Conservation (phyloP, 73 alveolate genomes). For the Diophrys appendiculata region DNA sequence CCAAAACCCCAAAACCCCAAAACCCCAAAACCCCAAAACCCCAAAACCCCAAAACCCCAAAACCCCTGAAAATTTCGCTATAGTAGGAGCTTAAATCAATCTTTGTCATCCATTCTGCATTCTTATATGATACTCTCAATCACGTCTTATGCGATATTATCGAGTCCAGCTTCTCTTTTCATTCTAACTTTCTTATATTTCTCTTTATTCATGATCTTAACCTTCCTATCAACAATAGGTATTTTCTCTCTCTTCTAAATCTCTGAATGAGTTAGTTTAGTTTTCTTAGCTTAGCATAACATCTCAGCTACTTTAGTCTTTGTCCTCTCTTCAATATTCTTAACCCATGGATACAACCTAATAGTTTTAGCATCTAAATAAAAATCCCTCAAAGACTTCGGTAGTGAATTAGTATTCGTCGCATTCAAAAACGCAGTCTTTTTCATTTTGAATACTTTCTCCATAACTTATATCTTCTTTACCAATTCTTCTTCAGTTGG, state of each 20-base stretch:
- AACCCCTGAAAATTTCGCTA: too few relatives aligned
- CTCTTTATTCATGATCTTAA: not conserved
- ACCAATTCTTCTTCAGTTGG: conserved; percentile 48
- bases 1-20: too few relatives aligned
- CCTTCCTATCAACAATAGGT: conserved; percentile 11
- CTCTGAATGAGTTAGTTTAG: too few relatives aligned
- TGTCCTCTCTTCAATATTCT: conserved; percentile 36
- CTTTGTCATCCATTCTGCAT: too few relatives aligned
- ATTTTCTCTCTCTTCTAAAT: not conserved
- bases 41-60: too few relatives aligned
- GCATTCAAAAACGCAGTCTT: conserved; percentile 60
- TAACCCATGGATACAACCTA: conserved; percentile 52
- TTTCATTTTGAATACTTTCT: conserved; percentile 41
- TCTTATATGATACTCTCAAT: conserved; percentile 1
- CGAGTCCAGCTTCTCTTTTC: not conserved
- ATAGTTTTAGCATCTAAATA: conserved; percentile 38
- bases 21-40: too few relatives aligned
- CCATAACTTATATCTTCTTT: conserved; percentile 29
- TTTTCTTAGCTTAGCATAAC: not conserved
- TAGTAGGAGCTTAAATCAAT: too few relatives aligned
- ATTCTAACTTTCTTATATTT: not conserved
- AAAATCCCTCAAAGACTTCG: conserved; percentile 41
- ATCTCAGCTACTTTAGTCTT: conserved; percentile 14
- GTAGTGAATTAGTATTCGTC: conserved; percentile 52
- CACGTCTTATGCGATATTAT: conserved; percentile 7